A percentile compares a stretch with the other conserved stretches of the same genome.
Conservation (phyloP, 1,139 yeast species). For the Ogataea hybrid region DNA sequence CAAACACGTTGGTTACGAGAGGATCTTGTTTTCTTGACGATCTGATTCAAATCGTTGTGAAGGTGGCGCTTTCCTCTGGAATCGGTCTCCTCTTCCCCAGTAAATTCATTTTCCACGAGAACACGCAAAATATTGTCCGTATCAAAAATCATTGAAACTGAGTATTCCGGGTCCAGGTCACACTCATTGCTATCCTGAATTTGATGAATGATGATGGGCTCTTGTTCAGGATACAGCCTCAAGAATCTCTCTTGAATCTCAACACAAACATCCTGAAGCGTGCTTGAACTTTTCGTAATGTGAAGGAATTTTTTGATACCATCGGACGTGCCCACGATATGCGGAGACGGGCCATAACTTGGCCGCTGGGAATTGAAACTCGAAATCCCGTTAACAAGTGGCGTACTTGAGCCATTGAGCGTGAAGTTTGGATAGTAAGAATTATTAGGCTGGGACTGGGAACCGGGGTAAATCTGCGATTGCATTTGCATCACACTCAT, state of each 20-base stretch:
- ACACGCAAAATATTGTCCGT: slow-evolving; percentile 56
- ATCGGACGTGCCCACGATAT: not conserved
- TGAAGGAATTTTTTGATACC: slow-evolving; percentile 55
- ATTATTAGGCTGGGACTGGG: slow-evolving; percentile 7
- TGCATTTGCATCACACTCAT: slow-evolving; percentile 7
- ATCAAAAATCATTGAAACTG: slow-evolving; percentile 59
- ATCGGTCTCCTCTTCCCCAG: not conserved
- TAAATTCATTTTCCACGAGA: slow-evolving; percentile 42
- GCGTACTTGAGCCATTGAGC: slow-evolving; percentile 25
- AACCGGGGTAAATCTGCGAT: slow-evolving; percentile 5
- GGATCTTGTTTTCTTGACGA: slow-evolving; percentile 11
- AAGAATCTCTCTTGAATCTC: slow-evolving; percentile 52
- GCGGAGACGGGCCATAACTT: not conserved
- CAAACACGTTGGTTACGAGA: slow-evolving; percentile 7
- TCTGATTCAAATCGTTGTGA: slow-evolving; percentile 18
- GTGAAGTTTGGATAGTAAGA: slow-evolving; percentile 17
- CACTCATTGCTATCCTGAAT: slow-evolving; percentile 65
- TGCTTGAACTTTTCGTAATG: slow-evolving; percentile 47
- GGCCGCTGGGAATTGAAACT: slow-evolving; percentile 24
- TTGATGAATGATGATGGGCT: slow-evolving; percentile 48
- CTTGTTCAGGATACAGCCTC: slow-evolving; percentile 63
- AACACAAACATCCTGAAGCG: slow-evolving; percentile 45
- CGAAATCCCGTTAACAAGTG: slow-evolving; percentile 14
- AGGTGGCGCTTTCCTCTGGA: slow-evolving; percentile 25
- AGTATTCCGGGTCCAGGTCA: slow-evolving; percentile 76